Base-by-base conservation (phyloP, 1,284 basidiomycete genomes). In the Phellopilus nigrolimitatus region DNA sequence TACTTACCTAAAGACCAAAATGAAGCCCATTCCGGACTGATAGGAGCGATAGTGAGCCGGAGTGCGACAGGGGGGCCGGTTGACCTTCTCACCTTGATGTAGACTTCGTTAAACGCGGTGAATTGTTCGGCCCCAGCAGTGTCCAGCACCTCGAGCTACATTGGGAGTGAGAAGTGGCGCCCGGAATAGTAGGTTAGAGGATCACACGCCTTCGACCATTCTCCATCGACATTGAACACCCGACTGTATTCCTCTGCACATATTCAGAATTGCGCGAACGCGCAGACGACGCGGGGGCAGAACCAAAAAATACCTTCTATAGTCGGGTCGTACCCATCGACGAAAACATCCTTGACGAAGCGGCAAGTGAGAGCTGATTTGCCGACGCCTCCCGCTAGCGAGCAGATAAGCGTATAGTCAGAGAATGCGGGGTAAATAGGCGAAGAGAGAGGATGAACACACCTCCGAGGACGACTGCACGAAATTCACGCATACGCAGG, bases 101-200 rank as follows among this genome's bases (percentile, higher is more conserved):
- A 89, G 7, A 84, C 72, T 66, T 91, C 88, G 59, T 86, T 88
- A 50, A 89, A 68, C 17, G 83, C 82, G 10, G 73, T 86, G 63
- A 91, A 91, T 64, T 91, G 91, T 62, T 90, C 90, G n/a, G 85
- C 84, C 9, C 92, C 91, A 15, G 92, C 92, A 10, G 92, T 95
- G 64, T 95, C 92, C 50, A 93, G 68, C 33, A 95, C 83, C 63
- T 95, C 89, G 51, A 93, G 79, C 83, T 88, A 64, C 25, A 56
- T 46, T 38, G 45, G 44, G 52, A 53, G 2, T 49, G 65, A 64
- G 43, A 52, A 34, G 31, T 43, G 28, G 38, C 43, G 25, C 49
- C 22, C 27, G 37, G 8, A 40, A 21, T 39, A 22, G 48, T 33
- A 56, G 39, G 22, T 50, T 22, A 36, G 39, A 39, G 8, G 47